Evolutionary conservation across 106 monocot species (phyloP).

Genomic region (Iris macrosiphon): DNA sequence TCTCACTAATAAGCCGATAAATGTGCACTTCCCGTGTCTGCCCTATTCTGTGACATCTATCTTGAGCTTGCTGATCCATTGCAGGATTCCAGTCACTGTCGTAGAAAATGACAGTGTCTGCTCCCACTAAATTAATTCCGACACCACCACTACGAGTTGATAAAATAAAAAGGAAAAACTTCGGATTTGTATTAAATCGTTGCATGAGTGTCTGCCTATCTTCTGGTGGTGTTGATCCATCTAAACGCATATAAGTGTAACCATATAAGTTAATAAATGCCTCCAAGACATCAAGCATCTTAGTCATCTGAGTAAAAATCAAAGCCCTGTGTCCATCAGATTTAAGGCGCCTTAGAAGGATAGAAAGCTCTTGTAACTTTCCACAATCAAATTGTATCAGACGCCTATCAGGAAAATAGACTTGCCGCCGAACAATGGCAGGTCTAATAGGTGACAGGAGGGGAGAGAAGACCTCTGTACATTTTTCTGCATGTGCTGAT

Average conservation of each 20-base stretch:
- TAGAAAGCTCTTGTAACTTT: constrained; percentile 88
- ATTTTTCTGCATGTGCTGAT: constrained; percentile 40
- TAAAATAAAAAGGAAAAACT: constrained; percentile 88
- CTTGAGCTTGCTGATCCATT: constrained; percentile 99
- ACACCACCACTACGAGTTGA: constrained; percentile 99
- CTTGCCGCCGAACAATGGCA: constrained; percentile 86
- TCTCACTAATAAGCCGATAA: constrained; percentile 88
- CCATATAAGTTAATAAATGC: constrained; percentile 98
- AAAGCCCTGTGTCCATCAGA: constrained; percentile 89
- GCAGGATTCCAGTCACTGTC: constrained; percentile 99
- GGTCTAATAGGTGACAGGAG: constrained; percentile 67
- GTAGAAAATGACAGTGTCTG: constrained; percentile 99
- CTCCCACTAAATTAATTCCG: constrained; percentile 96
- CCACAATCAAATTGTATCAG: constrained; percentile 99
- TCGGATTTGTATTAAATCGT: constrained; percentile 96
- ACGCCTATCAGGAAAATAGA: constrained; percentile 98
- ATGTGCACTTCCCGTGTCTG: constrained; percentile 98
- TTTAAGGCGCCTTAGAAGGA: constrained; percentile 70
- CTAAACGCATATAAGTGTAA: constrained; percentile 97
- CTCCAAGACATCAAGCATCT: constrained; percentile 98
- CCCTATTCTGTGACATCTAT: constrained; percentile 97
- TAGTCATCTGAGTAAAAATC: constrained; percentile 99
- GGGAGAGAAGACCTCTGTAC: constrained; percentile 50
- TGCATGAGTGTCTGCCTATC: constrained; percentile 98
- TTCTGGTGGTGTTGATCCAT: constrained; percentile 97